Evolutionary conservation across 1,284 basidiomycete species (phyloP), one percentile per base, ranked within the genome.

Genomic region (Stygiomarasmius scandens): DNA sequence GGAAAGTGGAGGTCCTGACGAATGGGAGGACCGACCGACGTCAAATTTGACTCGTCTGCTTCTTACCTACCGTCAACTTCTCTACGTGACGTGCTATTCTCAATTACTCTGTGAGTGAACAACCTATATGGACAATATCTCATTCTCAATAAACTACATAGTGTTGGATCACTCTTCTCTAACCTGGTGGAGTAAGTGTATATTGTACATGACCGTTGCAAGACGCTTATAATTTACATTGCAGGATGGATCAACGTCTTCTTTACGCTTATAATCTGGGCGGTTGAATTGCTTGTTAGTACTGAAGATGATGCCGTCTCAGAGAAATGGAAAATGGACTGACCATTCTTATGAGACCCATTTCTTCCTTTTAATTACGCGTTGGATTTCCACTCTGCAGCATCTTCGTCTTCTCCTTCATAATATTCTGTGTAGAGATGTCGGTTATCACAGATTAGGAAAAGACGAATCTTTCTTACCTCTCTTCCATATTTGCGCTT

Each of bases 401-500:
- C 78, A 49, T 77, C 79, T 38, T 86, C 84, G 53, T 71, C 70
- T 63, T 83, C 80, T 9, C 83, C 87, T 67, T 86, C 84, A 67
- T 95, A 95, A 65, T 85, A 90, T 69, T 96, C 94, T 32, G 12
- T 5, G 29, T 12, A 12, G 29, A 32, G 6, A 5, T 32, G 5
- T 32, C 12, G 29, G 12, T 32, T 32, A 32, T 6, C n/a, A 32
- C 12, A 6, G 29, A 32, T 5, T 32, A 32, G 29, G 29, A 32
- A 5, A 32, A 32, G 5, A 32, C 12, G 29, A 32, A 12, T 32
- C 29, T 32, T 6, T 6, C 29, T 32, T 32, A 12, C 29, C 29
- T 65, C 88, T 76, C 76, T 96, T 96, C 93, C 94, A 96, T 62
- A 96, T 89, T 69, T 92, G 92, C 32, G 83, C 92, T 63, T 84